These are phyloP conservation scores for Pachyrhizus erosus DNA, from an alignment of 306 rosid genomes.

Conservation along the genomic window DNA sequence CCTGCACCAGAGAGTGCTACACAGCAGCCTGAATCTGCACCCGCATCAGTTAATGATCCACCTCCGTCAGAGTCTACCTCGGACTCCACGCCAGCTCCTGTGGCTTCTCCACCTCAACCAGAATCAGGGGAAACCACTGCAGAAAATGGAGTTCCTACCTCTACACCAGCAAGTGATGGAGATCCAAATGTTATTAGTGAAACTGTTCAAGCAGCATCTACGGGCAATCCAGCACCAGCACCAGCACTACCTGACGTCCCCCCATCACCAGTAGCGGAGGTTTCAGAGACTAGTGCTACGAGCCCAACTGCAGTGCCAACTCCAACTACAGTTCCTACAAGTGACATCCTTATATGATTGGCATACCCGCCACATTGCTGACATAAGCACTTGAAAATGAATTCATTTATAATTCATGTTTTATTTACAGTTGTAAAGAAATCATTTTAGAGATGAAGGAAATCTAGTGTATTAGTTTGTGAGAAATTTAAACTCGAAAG, in stretches of 20 bases:
- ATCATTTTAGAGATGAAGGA: slow-evolving; percentile 36
- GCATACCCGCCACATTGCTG: slow-evolving; percentile 29
- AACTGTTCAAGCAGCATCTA: slow-evolving; percentile 45
- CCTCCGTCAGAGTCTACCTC: slow-evolving; percentile 43
- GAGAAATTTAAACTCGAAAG: slow-evolving; percentile 23
- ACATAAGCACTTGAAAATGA: slow-evolving; percentile 16
- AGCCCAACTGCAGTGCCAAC: slow-evolving; percentile 39
- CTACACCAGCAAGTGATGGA: slow-evolving; percentile 52
- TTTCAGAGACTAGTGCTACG: slow-evolving; percentile 39
- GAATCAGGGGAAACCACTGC: slow-evolving; percentile 54
- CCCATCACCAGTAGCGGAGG: slow-evolving; percentile 48
- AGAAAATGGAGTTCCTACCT: slow-evolving; percentile 38
- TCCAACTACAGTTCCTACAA: slow-evolving; percentile 41
- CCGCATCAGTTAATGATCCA: slow-evolving; percentile 53
- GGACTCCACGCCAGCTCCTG: slow-evolving; percentile 48
- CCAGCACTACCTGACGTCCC: slow-evolving; percentile 46
- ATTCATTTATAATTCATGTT: slow-evolving; percentile 12
- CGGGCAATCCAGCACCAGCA: slow-evolving; percentile 17
- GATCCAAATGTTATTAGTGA: slow-evolving; percentile 48
- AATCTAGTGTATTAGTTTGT: slow-evolving; percentile 41
- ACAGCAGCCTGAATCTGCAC: slow-evolving; percentile 54
- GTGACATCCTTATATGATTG: slow-evolving; percentile 51
- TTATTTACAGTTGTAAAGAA: slow-evolving; percentile 47
- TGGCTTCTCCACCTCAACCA: slow-evolving; percentile 39
- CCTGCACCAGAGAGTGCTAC: slow-evolving; percentile 49